Evolutionary conservation across 2,329 filamentous ascomycete species (phyloP).

Genomic region (Sarocladium oryzae): DNA sequence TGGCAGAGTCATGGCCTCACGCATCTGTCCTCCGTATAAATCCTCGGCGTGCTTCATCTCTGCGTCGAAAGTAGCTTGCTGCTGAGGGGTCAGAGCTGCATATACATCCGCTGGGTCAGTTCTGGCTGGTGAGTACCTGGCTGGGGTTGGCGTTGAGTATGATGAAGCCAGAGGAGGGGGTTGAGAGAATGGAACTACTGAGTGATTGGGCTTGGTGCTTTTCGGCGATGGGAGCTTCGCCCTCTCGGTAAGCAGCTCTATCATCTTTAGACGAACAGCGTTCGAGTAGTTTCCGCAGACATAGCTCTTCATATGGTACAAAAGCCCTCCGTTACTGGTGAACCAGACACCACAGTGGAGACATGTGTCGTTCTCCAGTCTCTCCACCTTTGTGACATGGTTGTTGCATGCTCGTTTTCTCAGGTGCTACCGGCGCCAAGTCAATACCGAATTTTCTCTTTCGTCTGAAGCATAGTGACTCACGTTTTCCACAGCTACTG

Average conservation of each 20-base stretch:
- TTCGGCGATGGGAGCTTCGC: neutral
- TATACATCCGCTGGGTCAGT: neutral
- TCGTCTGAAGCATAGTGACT: slow-evolving; percentile 11
- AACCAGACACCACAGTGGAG: slow-evolving; percentile 39
- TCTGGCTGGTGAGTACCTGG: neutral
- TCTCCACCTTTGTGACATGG: slow-evolving; percentile 7
- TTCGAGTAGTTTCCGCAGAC: slow-evolving; percentile 39
- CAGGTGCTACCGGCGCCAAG: slow-evolving; percentile 18
- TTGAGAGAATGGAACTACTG: neutral
- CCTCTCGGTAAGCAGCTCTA: slow-evolving; percentile 1
- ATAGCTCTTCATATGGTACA: slow-evolving; percentile 37
- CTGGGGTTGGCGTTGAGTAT: neutral
- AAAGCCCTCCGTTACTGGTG: slow-evolving; percentile 30
- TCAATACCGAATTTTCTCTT: slow-evolving; percentile 10
- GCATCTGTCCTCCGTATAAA: slow-evolving; percentile 35
- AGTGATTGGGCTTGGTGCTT: neutral
- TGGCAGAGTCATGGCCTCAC: slow-evolving; percentile 30
- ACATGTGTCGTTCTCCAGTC: slow-evolving; percentile 22
- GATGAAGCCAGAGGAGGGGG: neutral
- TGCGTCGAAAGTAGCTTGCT: slow-evolving; percentile 17
- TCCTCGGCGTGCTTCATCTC: slow-evolving; percentile 25
- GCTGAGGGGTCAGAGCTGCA: neutral
- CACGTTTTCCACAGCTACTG: slow-evolving; percentile 25
- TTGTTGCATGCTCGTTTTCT: slow-evolving; percentile 21
- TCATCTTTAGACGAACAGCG: slow-evolving; percentile 12